These are phyloP conservation scores for Debaryomyces hansenii DNA, from an alignment of 805 yeast genomes.

Conservation along the genomic window DNA sequence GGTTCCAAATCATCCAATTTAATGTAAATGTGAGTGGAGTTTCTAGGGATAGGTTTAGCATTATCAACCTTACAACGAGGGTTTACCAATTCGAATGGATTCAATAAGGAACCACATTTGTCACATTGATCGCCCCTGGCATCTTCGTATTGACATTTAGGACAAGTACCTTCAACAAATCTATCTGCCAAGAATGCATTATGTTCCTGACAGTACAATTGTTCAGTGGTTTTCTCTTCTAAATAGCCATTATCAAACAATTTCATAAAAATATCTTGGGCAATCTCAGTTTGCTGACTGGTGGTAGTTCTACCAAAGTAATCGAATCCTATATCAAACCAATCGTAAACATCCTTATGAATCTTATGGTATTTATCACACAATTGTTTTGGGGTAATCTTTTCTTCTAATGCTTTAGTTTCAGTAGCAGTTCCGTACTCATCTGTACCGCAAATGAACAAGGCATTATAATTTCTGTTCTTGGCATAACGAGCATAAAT, in stretches of 20 bases:
- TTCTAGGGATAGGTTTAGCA: slow-evolving; percentile 74
- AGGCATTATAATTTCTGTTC: slow-evolving; percentile 81
- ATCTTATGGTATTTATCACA: slow-evolving; percentile 88
- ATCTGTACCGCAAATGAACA: slow-evolving; percentile 95
- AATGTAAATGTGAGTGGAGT: slow-evolving; percentile 84
- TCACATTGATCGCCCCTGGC: slow-evolving; percentile 99
- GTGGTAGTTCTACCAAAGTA: slow-evolving; percentile 97
- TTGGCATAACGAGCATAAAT: slow-evolving; percentile 88
- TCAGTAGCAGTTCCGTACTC: slow-evolving; percentile 99
- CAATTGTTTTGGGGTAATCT: slow-evolving; percentile 80
- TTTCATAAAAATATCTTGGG: slow-evolving; percentile 87
- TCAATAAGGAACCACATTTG: slow-evolving; percentile 84
- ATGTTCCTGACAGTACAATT: slow-evolving; percentile 88
- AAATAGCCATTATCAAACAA: slow-evolving; percentile 73
- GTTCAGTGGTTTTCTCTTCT: slow-evolving; percentile 86
- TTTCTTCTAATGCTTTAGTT: slow-evolving; percentile 95
- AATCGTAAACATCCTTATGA: slow-evolving; percentile 88
- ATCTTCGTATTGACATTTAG: slow-evolving; percentile 90
- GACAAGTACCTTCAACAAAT: slow-evolving; percentile 96
- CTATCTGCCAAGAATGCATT: slow-evolving; percentile 93
- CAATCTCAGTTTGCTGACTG: slow-evolving; percentile 84
- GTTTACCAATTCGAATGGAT: slow-evolving; percentile 89
- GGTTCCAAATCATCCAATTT: slow-evolving; percentile 83
- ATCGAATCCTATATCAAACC: slow-evolving; percentile 96
- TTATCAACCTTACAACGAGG: slow-evolving; percentile 95